These are phyloP conservation scores for Moesziomyces sp. DNA, from an alignment of 1,284 basidiomycete species.

Conservation along the genomic window DNA sequence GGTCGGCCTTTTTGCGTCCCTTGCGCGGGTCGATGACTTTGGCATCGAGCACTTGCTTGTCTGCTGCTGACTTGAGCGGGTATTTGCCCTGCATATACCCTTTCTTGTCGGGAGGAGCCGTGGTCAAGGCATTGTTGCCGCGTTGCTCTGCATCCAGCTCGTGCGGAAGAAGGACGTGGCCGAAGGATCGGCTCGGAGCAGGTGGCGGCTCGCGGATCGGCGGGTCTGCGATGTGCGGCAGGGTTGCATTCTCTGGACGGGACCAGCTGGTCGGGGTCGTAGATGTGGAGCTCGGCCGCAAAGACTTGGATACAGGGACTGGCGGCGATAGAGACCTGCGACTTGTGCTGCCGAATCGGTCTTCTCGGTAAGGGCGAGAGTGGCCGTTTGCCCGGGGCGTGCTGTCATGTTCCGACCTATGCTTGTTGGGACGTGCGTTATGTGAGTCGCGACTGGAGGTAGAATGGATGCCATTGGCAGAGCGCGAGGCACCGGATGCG, in stretches of 20 bases:
- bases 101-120: slow-evolving; percentile 12
- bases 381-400: background rate
- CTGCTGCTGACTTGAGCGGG: slow-evolving; percentile 11
- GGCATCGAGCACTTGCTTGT: slow-evolving; percentile 19
- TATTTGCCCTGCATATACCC: background rate
- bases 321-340: background rate
- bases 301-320: background rate
- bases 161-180: slow-evolving; percentile 44
- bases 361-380: background rate
- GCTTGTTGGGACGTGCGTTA: background rate
- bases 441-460: background rate
- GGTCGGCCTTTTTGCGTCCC: slow-evolving; percentile 5
- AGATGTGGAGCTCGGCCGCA: background rate
- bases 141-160: slow-evolving; percentile 37
- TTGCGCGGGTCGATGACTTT: slow-evolving; percentile 15
- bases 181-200: slow-evolving; percentile 20
- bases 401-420: background rate
- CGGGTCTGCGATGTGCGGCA: background rate
- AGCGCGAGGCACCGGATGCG: background rate
- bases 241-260: background rate
- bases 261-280: background rate
- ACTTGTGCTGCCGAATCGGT: background rate
- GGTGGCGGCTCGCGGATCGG: background rate
- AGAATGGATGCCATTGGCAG: background rate
- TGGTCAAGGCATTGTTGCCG: slow-evolving; percentile 21